These are phyloP conservation scores for Scheffersomyces segobiensis DNA, from an alignment of 1,139 yeast species.

Conservation along the genomic window DNA sequence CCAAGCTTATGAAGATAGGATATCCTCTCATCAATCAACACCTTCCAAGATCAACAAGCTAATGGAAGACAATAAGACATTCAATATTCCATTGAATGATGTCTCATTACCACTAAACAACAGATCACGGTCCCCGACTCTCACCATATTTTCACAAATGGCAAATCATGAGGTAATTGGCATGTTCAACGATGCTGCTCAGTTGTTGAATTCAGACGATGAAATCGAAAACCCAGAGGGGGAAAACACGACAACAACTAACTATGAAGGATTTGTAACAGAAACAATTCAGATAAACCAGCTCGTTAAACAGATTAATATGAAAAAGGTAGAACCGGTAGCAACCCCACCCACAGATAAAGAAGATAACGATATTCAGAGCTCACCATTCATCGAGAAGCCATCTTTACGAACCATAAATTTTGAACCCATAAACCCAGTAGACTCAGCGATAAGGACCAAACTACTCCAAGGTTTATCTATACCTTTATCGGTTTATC, in stretches of 20 bases:
- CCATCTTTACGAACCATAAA: constrained; percentile 21
- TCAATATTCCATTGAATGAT: constrained; percentile 31
- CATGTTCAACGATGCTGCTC: constrained; percentile 72
- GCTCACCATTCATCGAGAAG: constrained; percentile 52
- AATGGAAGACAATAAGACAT: constrained; percentile 22
- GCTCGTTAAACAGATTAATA: neutral
- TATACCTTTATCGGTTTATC: constrained; percentile 27
- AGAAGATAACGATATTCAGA: constrained; percentile 24
- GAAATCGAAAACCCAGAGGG: constrained; percentile 30
- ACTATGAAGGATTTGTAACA: constrained; percentile 53
- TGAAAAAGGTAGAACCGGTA: constrained; percentile 5
- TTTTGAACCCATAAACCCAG: constrained; percentile 30
- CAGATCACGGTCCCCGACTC: constrained; percentile 65
- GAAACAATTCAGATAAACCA: constrained; percentile 39
- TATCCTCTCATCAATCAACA: neutral
- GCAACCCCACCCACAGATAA: constrained; percentile 37
- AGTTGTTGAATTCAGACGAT: constrained; percentile 28
- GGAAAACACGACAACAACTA: constrained; percentile 33
- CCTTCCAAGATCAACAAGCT: neutral
- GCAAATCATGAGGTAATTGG: constrained; percentile 74
- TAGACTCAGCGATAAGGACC: constrained; percentile 23
- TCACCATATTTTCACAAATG: constrained; percentile 72
- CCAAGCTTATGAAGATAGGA: neutral
- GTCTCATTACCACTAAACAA: constrained; percentile 10
- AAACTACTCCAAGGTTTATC: constrained; percentile 23